These are phyloP conservation scores for Aspergillus arachidicola DNA, from an alignment of 2,329 filamentous ascomycete species.

Conservation along the genomic window DNA sequence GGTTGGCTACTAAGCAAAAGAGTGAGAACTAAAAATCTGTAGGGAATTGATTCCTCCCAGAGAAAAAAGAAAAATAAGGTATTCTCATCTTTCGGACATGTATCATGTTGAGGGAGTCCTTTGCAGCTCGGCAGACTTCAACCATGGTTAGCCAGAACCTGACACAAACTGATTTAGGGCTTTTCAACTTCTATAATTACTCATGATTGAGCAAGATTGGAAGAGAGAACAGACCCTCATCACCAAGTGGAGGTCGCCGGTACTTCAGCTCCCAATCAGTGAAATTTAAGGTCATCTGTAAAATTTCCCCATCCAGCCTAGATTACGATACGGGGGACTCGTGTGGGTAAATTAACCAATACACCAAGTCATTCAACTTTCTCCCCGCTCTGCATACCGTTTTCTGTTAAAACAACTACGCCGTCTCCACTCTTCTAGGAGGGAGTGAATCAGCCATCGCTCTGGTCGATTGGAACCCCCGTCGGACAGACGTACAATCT, in stretches of 20 bases:
- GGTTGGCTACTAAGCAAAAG: not conserved
- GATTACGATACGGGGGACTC: not conserved
- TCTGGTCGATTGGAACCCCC: slow-evolving; percentile 9
- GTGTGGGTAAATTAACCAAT: not conserved
- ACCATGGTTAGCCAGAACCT: slow-evolving; percentile 1
- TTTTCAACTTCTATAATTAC: not conserved
- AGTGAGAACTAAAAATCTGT: not conserved
- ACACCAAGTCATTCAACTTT: not conserved
- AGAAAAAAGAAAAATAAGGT: not conserved
- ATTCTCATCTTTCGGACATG: not conserved
- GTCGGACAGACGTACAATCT: not conserved
- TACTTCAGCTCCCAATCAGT: not conserved
- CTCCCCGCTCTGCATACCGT: not conserved
- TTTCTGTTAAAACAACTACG: not conserved
- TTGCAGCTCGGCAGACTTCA: not conserved
- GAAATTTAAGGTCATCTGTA: not conserved
- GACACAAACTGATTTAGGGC: not conserved
- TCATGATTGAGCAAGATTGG: not conserved
- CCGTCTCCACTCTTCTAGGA: not conserved
- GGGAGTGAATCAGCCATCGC: not conserved
- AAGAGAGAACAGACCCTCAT: not conserved
- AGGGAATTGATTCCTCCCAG: not conserved
- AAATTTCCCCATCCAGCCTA: not conserved
- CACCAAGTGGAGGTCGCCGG: not conserved
- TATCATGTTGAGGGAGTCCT: not conserved